Conservation (phyloP, 2,329 filamentous ascomycete species). For the Ophiocordyceps australis region DNA sequence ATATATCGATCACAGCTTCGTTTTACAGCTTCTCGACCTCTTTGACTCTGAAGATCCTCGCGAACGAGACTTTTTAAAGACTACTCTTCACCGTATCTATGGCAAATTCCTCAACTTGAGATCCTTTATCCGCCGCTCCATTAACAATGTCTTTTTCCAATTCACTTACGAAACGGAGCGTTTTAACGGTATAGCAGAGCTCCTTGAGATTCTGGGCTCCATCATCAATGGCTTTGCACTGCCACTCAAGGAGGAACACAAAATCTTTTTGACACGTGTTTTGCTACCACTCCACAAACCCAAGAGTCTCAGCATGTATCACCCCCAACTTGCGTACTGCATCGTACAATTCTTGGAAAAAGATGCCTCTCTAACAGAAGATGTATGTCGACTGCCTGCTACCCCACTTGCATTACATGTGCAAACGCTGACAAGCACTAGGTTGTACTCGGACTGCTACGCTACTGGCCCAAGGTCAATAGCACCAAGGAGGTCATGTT, state of each 20-base stretch:
- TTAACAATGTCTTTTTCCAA: constrained; percentile 99
- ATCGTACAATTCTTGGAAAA: constrained; percentile 98
- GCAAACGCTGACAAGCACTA: constrained; percentile 16
- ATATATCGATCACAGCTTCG: constrained; percentile 96
- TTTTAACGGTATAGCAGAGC: constrained; percentile 94
- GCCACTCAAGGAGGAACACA: constrained; percentile 95
- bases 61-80: constrained; percentile 95
- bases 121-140: constrained; percentile 92
- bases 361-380: constrained; percentile 90
- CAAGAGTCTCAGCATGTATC: constrained; percentile 99
- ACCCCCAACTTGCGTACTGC: constrained; percentile 94
- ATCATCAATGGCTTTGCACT: constrained; percentile 98
- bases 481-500: constrained; percentile 99
- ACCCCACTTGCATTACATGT: too few species aligned
- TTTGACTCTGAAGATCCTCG: constrained; percentile 97
- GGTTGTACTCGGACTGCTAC: constrained; percentile 84
- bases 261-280: constrained; percentile 88
- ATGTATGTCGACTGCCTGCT: constrained; percentile 40
- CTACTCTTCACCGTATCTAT: constrained; percentile 92
- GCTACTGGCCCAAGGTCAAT: constrained; percentile 99
- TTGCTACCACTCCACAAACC: constrained; percentile 92
- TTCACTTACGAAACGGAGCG: constrained; percentile 98
- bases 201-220: constrained; percentile 90
- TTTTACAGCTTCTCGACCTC: constrained; percentile 87
- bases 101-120: constrained; percentile 96